Evolutionary conservation across 2,329 filamentous ascomycete species (phyloP).

Genomic region (Periconia digitata): DNA sequence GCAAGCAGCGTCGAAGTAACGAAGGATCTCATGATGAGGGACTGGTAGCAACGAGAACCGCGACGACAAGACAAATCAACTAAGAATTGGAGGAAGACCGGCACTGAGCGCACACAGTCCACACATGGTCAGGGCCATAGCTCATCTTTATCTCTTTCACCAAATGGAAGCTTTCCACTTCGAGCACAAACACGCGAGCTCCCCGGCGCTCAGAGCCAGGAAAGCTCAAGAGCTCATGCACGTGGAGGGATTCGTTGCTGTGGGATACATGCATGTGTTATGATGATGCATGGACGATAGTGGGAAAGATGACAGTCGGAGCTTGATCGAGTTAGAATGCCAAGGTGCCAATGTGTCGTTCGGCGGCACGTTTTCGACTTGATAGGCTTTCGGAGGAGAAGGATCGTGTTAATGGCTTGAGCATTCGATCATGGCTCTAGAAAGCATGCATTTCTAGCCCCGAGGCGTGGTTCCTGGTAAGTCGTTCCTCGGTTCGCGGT

Average conservation of each 20-base stretch:
- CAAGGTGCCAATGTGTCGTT: not conserved
- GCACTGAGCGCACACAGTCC: constrained; percentile 19
- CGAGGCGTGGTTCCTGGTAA: not conserved
- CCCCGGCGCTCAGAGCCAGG: constrained; percentile 15
- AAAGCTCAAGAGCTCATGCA: constrained; percentile 23
- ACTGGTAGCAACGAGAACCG: constrained; percentile 2
- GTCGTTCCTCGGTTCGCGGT: not conserved
- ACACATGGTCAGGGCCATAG: constrained; percentile 7
- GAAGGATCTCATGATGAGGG: constrained; percentile 30
- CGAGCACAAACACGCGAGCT: not conserved
- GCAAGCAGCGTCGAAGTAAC: constrained; percentile 28
- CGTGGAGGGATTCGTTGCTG: constrained; percentile 18
- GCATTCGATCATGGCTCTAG: not conserved
- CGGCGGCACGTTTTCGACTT: not conserved
- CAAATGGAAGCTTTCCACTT: constrained; percentile 10
- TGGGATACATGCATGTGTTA: not conserved
- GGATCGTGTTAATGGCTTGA: not conserved
- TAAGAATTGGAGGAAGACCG: constrained; percentile 13
- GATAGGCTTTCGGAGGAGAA: constrained; percentile 2
- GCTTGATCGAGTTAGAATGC: not conserved
- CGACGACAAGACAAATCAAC: not conserved
- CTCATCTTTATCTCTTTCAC: constrained; percentile 24
- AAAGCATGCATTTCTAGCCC: not conserved
- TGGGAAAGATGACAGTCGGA: not conserved
- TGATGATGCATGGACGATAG: not conserved